These are phyloP conservation scores for Blastomyces percursus DNA, from an alignment of 2,329 filamentous ascomycete genomes.

Conservation along the genomic window DNA sequence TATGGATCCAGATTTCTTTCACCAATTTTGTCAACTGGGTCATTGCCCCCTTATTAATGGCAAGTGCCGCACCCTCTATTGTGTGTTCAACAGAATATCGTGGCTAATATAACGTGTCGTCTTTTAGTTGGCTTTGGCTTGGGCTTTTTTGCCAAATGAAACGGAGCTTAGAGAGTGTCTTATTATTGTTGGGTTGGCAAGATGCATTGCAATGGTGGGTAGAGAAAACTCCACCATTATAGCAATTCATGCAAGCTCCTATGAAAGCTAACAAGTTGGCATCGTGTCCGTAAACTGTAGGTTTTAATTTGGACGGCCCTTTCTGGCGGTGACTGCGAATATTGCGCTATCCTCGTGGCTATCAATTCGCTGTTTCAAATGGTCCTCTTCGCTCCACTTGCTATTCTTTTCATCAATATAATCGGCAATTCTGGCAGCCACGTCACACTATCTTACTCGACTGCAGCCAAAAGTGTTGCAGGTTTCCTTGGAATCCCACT, in stretches of 20 bases:
- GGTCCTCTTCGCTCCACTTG: conserved; percentile 59
- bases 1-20: conserved; percentile 73
- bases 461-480: conserved; percentile 67
- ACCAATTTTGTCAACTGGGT: conserved; percentile 75
- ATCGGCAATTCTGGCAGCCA: conserved; percentile 45
- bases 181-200: conserved; percentile 70
- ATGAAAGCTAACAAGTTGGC: not conserved
- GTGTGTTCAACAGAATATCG: not conserved
- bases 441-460: conserved; percentile 46
- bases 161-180: conserved; percentile 49
- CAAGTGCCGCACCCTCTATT: conserved; percentile 25
- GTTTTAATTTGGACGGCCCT: conserved; percentile 67
- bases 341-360: conserved; percentile 70
- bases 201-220: conserved; percentile 78
- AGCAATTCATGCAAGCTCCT: not conserved
- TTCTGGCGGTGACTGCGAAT: conserved; percentile 66
- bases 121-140: conserved; percentile 37
- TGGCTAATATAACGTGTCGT: not conserved
- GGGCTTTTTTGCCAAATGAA: conserved; percentile 45
- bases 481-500: conserved; percentile 80
- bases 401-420: conserved; percentile 58
- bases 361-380: conserved; percentile 67
- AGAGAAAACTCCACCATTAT: not conserved
- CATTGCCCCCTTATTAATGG: conserved; percentile 71
- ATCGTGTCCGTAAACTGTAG: conserved; percentile 18